Base-by-base conservation (phyloP, 352 stramenopile species). In the Pythium sp. region DNA sequence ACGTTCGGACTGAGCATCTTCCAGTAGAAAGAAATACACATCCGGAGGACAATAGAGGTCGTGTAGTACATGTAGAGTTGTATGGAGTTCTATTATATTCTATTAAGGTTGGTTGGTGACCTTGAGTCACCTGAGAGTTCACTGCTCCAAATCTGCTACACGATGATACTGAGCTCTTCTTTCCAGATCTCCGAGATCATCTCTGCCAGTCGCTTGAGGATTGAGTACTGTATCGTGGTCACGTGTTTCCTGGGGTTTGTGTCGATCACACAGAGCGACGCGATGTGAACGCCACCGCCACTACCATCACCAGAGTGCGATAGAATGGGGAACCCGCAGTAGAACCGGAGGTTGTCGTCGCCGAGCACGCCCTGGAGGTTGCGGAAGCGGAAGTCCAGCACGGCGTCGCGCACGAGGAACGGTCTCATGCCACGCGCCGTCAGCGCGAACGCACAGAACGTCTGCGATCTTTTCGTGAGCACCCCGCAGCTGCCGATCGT, bases 151-250 rank as follows among this genome's bases (percentile, higher is more conserved):
- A 43, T 14, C 15, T 34, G 38, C 20, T 61, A 54, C 6, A 65
- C 12, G 28, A 34, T 34, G 11, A 3, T 15, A 8, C 22, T 18
- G 36, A 51, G 36, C n/a, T 62, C 53, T 14, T 62, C 58, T 41
- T 66, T 57, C 65, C 65, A 71, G 28, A 71, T 71, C 22, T 20
- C 26, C 5, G 49, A 18, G 58, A 67, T 7, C 3, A 80, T 79
- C 41, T 78, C 65, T 6, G 77, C 46, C 18, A 89, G 63, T 56
- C 72, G 73, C 68, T 84, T 81, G 57, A 86, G 28, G 57, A 86
- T 72, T 22, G 73, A 75, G 69, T 89, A 89, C 69, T 89, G 81
- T 77, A 83, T 87, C 1, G 81, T 87, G 34, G 79, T 87, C 58
- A 89, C 71, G 14, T 65, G 77, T n/a, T 82, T 84, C 24, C 66